A percentile compares a stretch with the other conserved stretches of the same genome.
phyloP scores from a whole-genome alignment of 257 asterid species.

The Mentha longifolia region DNA sequence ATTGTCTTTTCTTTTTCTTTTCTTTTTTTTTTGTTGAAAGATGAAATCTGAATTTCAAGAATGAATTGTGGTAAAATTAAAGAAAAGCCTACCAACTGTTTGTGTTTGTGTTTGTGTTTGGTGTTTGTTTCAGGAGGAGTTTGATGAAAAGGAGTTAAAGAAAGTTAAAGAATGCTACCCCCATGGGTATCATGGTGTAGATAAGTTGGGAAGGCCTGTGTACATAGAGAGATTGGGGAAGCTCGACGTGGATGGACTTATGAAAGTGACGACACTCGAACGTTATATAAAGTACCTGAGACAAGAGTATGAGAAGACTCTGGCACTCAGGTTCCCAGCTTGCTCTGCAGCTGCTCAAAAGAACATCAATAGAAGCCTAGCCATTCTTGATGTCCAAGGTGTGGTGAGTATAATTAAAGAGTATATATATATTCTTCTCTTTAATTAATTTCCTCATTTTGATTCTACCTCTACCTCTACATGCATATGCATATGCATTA shows the following conservation, averaged over 20 bases:
- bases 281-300: constrained; percentile 54
- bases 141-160: constrained; percentile 44
- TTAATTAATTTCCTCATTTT: too few relatives aligned
- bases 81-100: too few relatives aligned
- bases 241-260: constrained; percentile 46
- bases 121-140: constrained; percentile 49
- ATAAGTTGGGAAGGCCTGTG: constrained; percentile 58
- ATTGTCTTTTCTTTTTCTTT: too few relatives aligned
- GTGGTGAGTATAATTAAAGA: too few relatives aligned
- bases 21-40: too few relatives aligned
- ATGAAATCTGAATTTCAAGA: too few relatives aligned
- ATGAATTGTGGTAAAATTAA: too few relatives aligned
- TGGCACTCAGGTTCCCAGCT: constrained; percentile 52
- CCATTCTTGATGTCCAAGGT: constrained; percentile 70
- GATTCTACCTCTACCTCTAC: too few relatives aligned
- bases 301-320: constrained; percentile 59
- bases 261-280: constrained; percentile 55
- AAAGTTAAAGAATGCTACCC: constrained; percentile 55
- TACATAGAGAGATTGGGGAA: constrained; percentile 65
- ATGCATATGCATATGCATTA: too few relatives aligned
- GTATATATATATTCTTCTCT: too few relatives aligned
- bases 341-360: constrained; percentile 59
- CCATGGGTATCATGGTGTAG: constrained; percentile 65
- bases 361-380: constrained; percentile 43
- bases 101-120: not conserved